These are phyloP conservation scores for Aspergillus glaucus DNA, from an alignment of 2,329 filamentous ascomycete genomes.

Conservation along the genomic window DNA sequence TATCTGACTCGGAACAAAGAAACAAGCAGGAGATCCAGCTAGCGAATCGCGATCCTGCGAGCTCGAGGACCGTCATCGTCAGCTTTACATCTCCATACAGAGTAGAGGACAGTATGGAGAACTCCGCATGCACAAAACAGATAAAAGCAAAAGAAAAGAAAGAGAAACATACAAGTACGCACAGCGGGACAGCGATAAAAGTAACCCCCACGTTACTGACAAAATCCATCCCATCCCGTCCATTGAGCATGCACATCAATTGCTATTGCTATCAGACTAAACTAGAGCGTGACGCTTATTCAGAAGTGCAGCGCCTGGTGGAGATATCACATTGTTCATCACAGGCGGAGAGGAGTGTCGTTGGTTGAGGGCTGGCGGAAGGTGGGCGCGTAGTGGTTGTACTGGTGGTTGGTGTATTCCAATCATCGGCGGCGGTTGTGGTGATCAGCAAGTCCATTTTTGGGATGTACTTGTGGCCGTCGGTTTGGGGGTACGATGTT, in stretches of 20 bases:
- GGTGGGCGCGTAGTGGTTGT: background rate
- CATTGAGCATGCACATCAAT: too few species aligned
- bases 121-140: constrained; percentile 5
- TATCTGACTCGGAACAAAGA: constrained; percentile 19
- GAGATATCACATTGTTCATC: background rate
- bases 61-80: constrained; percentile 28
- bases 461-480: too few species aligned
- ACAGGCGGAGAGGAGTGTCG: background rate
- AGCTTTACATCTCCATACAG: constrained; percentile 23
- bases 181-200: background rate
- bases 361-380: background rate
- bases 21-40: constrained; percentile 37
- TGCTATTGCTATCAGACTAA: too few species aligned
- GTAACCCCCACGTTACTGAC: background rate
- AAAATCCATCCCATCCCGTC: background rate
- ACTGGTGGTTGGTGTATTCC: too few species aligned
- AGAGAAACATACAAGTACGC: background rate
- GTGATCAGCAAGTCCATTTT: too few species aligned
- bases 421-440: too few species aligned
- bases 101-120: constrained; percentile 7
- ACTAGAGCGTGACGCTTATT: background rate
- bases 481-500: too few species aligned
- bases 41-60: constrained; percentile 34
- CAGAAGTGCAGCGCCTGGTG: background rate
- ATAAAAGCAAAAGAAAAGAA: constrained; percentile 6